Evolutionary conservation across 306 rosid species (phyloP).

Genomic region (Trifolium dubium): DNA sequence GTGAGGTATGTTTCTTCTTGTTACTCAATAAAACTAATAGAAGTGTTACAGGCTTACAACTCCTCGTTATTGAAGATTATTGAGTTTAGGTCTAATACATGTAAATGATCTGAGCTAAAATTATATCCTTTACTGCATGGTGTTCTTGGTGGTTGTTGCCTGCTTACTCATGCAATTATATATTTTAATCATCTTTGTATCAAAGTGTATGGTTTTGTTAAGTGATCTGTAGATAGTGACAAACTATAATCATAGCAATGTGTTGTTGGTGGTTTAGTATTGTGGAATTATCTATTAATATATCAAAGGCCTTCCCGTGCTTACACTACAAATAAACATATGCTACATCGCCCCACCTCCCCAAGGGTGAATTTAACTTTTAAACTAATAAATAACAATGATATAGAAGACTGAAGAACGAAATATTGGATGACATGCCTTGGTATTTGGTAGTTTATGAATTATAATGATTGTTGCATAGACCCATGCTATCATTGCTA

Average conservation of each 20-base stretch:
- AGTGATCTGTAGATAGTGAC: conserved; percentile 9
- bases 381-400: conserved; percentile 4
- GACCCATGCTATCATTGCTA: background rate
- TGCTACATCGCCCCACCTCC: conserved; percentile 7
- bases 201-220: background rate
- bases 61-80: conserved; percentile 21
- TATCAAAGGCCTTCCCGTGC: background rate
- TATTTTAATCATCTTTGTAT: conserved; percentile 22
- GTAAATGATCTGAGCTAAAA: conserved; percentile 6
- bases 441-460: conserved; percentile 20
- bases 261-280: conserved; percentile 18
- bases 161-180: background rate
- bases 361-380: conserved; percentile 6
- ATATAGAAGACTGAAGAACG: conserved; percentile 4
- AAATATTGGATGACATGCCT: background rate
- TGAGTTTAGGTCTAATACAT: conserved; percentile 19
- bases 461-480: conserved; percentile 32
- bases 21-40: conserved; percentile 25
- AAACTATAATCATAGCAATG: conserved; percentile 5
- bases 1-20: conserved; percentile 64
- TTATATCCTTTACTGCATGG: background rate
- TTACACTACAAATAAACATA: background rate
- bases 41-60: conserved; percentile 11
- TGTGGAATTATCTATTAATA: background rate
- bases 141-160: conserved; percentile 14